These are phyloP conservation scores for Lumnitzera racemosa DNA, from an alignment of 345 rosid species.

Conservation along the genomic window DNA sequence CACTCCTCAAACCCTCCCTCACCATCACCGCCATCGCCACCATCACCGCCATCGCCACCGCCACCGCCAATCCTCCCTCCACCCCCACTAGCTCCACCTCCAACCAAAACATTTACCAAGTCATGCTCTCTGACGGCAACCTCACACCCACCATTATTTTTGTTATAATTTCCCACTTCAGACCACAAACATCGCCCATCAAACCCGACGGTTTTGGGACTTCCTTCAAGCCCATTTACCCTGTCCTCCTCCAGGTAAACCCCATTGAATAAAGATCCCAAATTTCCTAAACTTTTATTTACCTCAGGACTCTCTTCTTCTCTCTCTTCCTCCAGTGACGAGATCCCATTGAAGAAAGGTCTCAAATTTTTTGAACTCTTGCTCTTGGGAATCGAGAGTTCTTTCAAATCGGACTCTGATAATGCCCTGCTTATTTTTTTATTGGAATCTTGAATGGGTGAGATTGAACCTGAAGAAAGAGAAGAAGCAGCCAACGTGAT, in stretches of 20 bases:
- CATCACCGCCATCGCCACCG: conserved; percentile 45
- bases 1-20: conserved; percentile 22
- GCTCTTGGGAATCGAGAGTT: conserved; percentile 22
- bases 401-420: conserved; percentile 53
- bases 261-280: neutral
- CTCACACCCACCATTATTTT: no score
- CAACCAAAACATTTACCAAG: conserved; percentile 14
- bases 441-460: conserved; percentile 16
- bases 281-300: neutral
- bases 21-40: conserved; percentile 34
- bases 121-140: no score
- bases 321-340: conserved; percentile 34
- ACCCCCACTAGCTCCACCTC: conserved; percentile 23
- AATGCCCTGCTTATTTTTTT: conserved; percentile 37
- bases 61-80: conserved; percentile 32
- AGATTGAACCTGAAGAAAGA: conserved; percentile 17
- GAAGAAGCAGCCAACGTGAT: conserved; percentile 27
- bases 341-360: conserved; percentile 18
- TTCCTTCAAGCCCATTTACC: conserved; percentile 6
- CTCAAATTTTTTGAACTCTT: conserved; percentile 13
- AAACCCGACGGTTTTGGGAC: conserved; percentile 10
- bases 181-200: conserved; percentile 15
- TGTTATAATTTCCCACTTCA: conserved; percentile 13
- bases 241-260: conserved; percentile 3
- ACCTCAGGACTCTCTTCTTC: conserved; percentile 5